Evolutionary conservation across 2,329 filamentous ascomycete species (phyloP), one percentile per base, ranked within the genome.

Genomic region (Fusarium nygamai): DNA sequence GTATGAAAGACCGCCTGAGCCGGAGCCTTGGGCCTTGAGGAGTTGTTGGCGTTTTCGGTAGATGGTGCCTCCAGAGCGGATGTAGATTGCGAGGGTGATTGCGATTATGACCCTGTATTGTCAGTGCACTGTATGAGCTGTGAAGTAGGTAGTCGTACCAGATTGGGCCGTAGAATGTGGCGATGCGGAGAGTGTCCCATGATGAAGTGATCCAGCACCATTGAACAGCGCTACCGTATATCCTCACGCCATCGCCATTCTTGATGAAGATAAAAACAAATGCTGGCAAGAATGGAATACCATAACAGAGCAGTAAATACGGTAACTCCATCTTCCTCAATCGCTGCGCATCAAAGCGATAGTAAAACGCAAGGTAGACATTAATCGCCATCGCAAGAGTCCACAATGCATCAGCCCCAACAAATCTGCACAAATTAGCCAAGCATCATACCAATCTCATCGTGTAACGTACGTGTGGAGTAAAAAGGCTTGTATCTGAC

Each of bases 361-460:
- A 27, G 3, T 67, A 66, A 3, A 67, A 67, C 2, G 64, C 64
- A 3, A 67, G 61, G 13, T 67, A 67, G 2, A 67, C 64, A 34
- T 67, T 67, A n/a, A 67, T 56, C 8, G 64, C 61, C 64, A 67
- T 67, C 2, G 64, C 64, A 17, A 67, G 17, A 1, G 64, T 67
- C 64, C 64, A 67, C 36, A 67, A 2, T 0, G 64, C 64, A 50
- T 67, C 64, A 16, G 64, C 64, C 4, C 61, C 64, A 3, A 67
- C 64, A 19, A 67, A 67, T 0, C 64, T 67, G 1, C 7, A 11
- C 4, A 9, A 6, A 24, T 67, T 13, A 67, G 36, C 20, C 31
- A 29, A 14, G 9, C 16, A n/a, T n/a, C n/a, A n/a, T n/a, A n/a
- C n/a, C n/a, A n/a, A n/a, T n/a, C n/a, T n/a, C n/a, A n/a, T n/a